These are phyloP conservation scores for Saposhnikovia divaricata DNA, from an alignment of 129 eudicot genomes.

Conservation along the genomic window DNA sequence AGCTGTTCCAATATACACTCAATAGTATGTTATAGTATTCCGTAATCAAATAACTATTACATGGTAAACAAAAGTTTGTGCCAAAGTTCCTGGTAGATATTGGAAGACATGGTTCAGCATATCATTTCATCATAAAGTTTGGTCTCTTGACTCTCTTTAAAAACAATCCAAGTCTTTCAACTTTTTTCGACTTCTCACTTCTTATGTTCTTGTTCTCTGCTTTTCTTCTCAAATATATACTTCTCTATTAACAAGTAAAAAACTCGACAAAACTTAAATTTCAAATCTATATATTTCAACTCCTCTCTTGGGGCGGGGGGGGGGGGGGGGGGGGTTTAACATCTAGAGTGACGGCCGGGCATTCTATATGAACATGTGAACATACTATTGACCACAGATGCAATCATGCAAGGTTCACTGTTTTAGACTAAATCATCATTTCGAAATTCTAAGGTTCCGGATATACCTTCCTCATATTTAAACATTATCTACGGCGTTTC, in stretches of 20 bases:
- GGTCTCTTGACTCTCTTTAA: neutral
- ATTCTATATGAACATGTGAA: neutral
- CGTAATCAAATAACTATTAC: neutral
- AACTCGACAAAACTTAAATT: too few relatives aligned
- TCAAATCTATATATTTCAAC: neutral
- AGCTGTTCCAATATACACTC: neutral
- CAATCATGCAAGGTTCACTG: neutral
- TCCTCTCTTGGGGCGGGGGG: neutral
- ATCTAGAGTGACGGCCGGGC: neutral
- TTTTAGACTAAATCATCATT: neutral
- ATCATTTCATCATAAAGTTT: neutral
- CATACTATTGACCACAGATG: neutral
- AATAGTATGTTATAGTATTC: neutral
- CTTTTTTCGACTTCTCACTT: neutral
- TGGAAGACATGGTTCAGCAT: neutral
- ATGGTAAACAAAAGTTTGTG: neutral
- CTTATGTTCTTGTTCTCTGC: neutral
- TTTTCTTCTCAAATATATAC: neutral
- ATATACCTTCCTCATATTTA: neutral
- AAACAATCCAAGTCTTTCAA: neutral
- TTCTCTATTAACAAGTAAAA: too few relatives aligned
- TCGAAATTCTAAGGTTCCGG: neutral
- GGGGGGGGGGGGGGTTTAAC: neutral
- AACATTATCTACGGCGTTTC: neutral
- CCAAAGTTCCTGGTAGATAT: neutral